Base-by-base conservation (phyloP, 345 rosid genomes). In the Linum lewisii region DNA sequence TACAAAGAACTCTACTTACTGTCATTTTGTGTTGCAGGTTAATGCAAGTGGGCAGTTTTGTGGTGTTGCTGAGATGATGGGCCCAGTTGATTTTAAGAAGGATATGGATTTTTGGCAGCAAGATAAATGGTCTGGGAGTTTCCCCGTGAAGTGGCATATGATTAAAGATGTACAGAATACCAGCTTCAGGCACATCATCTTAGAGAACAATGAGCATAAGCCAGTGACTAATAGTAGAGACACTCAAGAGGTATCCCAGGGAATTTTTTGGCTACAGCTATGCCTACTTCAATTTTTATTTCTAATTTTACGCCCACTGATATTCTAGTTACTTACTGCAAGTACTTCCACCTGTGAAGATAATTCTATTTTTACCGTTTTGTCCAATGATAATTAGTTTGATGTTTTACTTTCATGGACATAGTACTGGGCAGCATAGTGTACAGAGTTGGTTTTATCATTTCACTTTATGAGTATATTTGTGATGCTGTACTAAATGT, bases 21-120 rank as follows among this genome's bases (percentile, higher is more conserved):
- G 13, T 60, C 18, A 25, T 69, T 52, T 58, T 26, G 49, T 32
- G n/a, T 18, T 64, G 21, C 76, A 93, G 99, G 99, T 93, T 57
- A 93, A 93, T 75, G 95, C 95, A 5, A 93, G 99, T 32, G 96
- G 97, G 67, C 92, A 86, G 69, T 93, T 93, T 69, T 89, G 97
- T 73, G 97, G 99, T 62, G 84, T 87, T 72, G 95, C 97, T 0
- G 97, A 93, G 84, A 93, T 93, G 99, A 69, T 77, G 54, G 95
- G 94, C 56, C 85, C 94, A 2, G 95, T 89, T 71, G 86, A 91
- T 68, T 84, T 85, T 47, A 75, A 69, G 25, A 82, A 69, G 67
- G 94, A 87, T 65, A 85, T 93, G 95, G 94, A 89, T 66, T 93
- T 89, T 75, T 93, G 99, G 99, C 99, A 87, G 80, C 99, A 93